Evolutionary conservation across 257 asterid genomes (phyloP), one percentile per base, ranked within the genome.

Genomic region (Catharanthus roseus): DNA sequence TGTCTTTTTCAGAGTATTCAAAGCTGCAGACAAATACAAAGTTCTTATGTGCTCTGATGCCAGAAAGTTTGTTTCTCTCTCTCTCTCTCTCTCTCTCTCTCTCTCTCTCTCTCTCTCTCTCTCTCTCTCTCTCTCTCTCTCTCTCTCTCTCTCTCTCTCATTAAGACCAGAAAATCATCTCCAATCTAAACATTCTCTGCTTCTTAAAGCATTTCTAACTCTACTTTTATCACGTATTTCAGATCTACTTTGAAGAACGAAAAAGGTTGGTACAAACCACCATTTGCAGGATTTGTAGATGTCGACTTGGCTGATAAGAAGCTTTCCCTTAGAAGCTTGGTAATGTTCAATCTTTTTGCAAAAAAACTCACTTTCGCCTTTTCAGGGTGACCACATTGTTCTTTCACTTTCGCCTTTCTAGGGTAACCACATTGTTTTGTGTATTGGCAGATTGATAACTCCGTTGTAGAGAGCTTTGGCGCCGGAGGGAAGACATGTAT

Each of bases 21-120:
- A 81, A 82, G 82, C 72, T 44, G 75, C 68, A 33, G n/a, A 67
- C 61, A 80, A 77, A 26, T 77, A 88, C 70, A 61, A 82, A 2
- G 86, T 90, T 54, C 92, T 90, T 5, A 61, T 90, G 87, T 90
- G 96, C 69, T 85, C 95, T 7, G 95, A 89, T 75, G 92, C 87
- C 42, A 74, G 76, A 31, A 85, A 79, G 96, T 89, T 33, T 1
- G 82, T 72, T 24, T 9, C 21, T 28, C 11, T 19, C 31, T 45
- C 42, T 0, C 81, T 72, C 19, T 8, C 18, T 26, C 10, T 18
- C 39, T 54, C 71, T 10, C 57, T 10, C n/a, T n/a, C n/a, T n/a
- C n/a, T n/a, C n/a, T n/a, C n/a, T n/a, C n/a, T n/a, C n/a, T n/a
- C n/a, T n/a, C n/a, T n/a, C n/a, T n/a, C n/a, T n/a, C n/a, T n/a